Evolutionary conservation across 2,329 filamentous ascomycete genomes (phyloP), one percentile per base, ranked within the genome.

Genomic region (Alternaria triticina): DNA sequence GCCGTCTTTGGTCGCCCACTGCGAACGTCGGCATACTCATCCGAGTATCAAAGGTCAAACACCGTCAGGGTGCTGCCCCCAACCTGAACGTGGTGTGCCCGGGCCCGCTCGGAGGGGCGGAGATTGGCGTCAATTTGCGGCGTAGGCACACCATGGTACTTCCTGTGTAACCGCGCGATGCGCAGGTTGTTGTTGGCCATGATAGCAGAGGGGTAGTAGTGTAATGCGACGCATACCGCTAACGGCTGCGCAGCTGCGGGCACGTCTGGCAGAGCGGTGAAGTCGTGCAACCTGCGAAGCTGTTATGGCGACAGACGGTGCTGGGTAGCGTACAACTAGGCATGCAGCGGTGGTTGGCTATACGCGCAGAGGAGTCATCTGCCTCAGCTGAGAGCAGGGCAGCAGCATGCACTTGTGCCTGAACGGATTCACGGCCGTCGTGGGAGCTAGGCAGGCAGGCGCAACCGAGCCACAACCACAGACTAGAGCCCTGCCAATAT

Each of bases 331-430:
- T 54, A 50, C 17, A 52, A 33, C 51, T 57, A 60, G 45, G 28
- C 20, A 46, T 58, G 47, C 58, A 44, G 43, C 58, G 28, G 17
- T 59, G 43, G 62, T 52, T 54, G 57, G 40, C 51, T 54, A 27
- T 45, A 57, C 44, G 50, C 52, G 44, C 40, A 64, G 63, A 66
- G 59, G 63, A 66, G 59, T 65, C 62, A 63, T 59, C 54, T 33
- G 57, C 47, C 25, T 54, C 46, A 52, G 17, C 46, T 58, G 36
- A 20, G 33, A 54, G 36, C 56, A 46, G 13, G 27, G 50, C 54
- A 54, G 43, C 8, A 36, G 49, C 44, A 36, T 55, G 60, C 45
- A 43, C 22, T 40, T 20, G 54, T 51, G 54, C 59, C 43, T 57
- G 56, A 63, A 55, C 27, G 56, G 46, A 23, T 40, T 23, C 20